Evolutionary conservation across 805 yeast species (phyloP), one percentile per base, ranked within the genome.

Genomic region (Nematodospora valgi): DNA sequence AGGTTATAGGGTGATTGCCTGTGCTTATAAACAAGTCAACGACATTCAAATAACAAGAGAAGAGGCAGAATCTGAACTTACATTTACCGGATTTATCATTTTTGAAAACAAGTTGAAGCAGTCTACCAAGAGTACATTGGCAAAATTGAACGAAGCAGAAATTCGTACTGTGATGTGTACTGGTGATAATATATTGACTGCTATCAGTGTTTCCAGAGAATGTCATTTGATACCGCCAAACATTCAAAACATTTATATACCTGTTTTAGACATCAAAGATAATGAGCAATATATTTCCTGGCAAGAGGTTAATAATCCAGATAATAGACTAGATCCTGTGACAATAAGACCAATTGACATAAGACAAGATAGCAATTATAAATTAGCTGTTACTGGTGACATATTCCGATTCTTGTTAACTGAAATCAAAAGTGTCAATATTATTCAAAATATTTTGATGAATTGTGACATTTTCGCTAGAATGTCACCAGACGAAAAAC

Each of bases 401-500:
- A 77, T 88, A 2, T 93, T 93, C 65, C 76, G 95, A 40, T 77
- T 76, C 47, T 60, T 93, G 11, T 69, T 91, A 44, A 82, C 78
- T 3, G 76, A 72, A 34, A 53, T 76, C 23, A 67, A 74, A 30
- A 63, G 63, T 20, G 44, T 45, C 1, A 40, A 46, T 39, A 47
- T 49, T 33, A 74, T 72, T 26, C 75, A 75, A 31, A 68, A 64
- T 17, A 71, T 93, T 55, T 68, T 93, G 36, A 65, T 87, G 65
- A 78, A 75, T 42, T 79, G 88, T 39, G 75, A 80, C 29, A 76
- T 93, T 4, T 93, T 81, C 64, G 98, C 99, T 0, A 72, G 99
- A 45, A 93, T 93, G 99, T 89, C 98, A 0, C 99, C 99, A 0
- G 98, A 94, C 59, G 99, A 93, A 58, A 93, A 93, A 53, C 96